A percentile compares a stretch with the other conserved stretches of the same genome.
phyloP scores from a whole-genome alignment of 2,329 filamentous ascomycete species.

The Didymosphaeria variabile region DNA sequence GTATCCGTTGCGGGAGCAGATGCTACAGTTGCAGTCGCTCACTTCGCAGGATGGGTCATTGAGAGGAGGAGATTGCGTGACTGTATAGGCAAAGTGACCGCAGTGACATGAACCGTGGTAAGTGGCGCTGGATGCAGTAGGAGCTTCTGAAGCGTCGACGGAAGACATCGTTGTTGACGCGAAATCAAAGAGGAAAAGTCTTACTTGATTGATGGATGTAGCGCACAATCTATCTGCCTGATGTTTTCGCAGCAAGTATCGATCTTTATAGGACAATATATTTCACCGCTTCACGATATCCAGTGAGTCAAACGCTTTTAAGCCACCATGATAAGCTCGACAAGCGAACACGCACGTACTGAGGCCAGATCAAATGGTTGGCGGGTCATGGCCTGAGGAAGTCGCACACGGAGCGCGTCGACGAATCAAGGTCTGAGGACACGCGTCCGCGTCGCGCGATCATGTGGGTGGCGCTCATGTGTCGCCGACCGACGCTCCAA shows the following conservation, averaged over 20 bases:
- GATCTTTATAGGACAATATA: no score
- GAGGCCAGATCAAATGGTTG: neutral
- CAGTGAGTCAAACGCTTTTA: no score
- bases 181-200: neutral
- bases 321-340: no score
- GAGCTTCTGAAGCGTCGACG: neutral
- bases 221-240: no score
- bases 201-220: neutral
- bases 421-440: conserved; percentile 17
- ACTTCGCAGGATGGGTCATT: conserved; percentile 52
- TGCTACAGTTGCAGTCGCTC: conserved; percentile 63
- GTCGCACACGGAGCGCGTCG: conserved; percentile 2
- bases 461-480: conserved; percentile 21
- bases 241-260: no score
- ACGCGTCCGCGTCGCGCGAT: conserved; percentile 21
- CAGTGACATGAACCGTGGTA: conserved; percentile 65
- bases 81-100: conserved; percentile 59
- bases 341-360: no score
- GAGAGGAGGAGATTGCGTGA: conserved; percentile 61
- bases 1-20: conserved; percentile 62
- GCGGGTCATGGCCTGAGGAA: conserved; percentile 1
- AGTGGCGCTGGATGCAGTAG: conserved; percentile 16
- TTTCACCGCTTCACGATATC: no score
- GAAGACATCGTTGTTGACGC: conserved; percentile 7
- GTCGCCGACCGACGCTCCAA: neutral